phyloP scores from a whole-genome alignment of 2,329 filamentous ascomycete species.

The Paracamarosporium sp. region DNA sequence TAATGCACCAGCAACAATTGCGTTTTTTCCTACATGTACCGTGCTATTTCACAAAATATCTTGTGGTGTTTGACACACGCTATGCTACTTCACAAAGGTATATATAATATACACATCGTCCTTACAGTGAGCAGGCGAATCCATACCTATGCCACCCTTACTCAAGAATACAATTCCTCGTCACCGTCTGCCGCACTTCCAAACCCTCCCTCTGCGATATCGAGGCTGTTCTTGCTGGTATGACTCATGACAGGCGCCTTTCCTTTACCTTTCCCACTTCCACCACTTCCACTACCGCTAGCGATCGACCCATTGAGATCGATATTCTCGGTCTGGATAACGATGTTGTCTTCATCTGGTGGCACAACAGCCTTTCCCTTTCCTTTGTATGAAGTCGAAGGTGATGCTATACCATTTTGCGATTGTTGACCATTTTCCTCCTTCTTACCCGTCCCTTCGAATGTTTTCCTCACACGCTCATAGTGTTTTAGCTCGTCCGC shows the following conservation, averaged over 20 bases:
- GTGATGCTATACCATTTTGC: not conserved
- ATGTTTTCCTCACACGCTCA: constrained; percentile 79
- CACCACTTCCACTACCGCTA: constrained; percentile 11
- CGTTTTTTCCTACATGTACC: no score
- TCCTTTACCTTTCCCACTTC: constrained; percentile 31
- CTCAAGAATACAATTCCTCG: constrained; percentile 50
- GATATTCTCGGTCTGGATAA: constrained; percentile 50
- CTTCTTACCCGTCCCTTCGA: constrained; percentile 70
- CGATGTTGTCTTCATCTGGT: constrained; percentile 47
- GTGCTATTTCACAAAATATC: no score
- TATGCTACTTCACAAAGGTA: not conserved
- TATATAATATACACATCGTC: not conserved
- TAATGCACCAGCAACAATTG: no score
- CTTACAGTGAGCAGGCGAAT: not conserved
- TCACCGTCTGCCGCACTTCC: constrained; percentile 46
- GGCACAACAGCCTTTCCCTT: constrained; percentile 36
- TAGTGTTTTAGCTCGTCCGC: constrained; percentile 92
- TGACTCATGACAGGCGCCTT: constrained; percentile 44
- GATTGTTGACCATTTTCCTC: constrained; percentile 47
- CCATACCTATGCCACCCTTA: not conserved
- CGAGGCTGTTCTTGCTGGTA: constrained; percentile 39
- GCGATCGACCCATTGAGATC: constrained; percentile 35
- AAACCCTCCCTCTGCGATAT: constrained; percentile 46
- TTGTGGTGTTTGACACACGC: not conserved
- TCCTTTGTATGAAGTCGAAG: constrained; percentile 18